Percentiles rank a stretch among this genome's conserved stretches.
phyloP scores from a whole-genome alignment of 768 basidiomycete genomes.

The Suillus tomentosus region DNA sequence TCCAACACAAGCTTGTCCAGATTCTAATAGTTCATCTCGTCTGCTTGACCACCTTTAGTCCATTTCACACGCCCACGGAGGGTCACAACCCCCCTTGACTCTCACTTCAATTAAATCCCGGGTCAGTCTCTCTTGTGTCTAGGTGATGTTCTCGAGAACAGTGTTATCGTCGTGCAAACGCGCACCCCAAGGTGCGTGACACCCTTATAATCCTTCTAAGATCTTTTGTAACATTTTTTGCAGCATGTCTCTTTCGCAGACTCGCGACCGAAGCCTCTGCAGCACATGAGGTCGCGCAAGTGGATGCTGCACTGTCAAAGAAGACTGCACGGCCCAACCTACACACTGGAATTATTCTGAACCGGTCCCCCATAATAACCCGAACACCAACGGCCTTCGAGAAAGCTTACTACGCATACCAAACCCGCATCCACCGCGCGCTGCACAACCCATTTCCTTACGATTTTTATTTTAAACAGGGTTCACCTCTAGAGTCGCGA shows the following conservation, averaged over 20 bases:
- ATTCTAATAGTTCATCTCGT: not conserved
- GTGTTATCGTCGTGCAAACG: conserved; percentile 34
- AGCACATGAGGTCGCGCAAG: not conserved
- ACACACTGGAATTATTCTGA: conserved; percentile 69
- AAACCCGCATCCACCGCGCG: conserved; percentile 79
- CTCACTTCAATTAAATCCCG: conserved; percentile 4
- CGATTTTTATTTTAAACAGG: conserved; percentile 93
- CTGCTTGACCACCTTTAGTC: conserved; percentile 2
- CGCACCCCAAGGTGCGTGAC: conserved; percentile 29
- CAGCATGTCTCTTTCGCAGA: conserved; percentile 34
- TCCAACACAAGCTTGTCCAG: not conserved
- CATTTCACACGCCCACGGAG: conserved; percentile 7
- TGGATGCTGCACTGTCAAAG: conserved; percentile 30
- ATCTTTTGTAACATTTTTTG: not conserved
- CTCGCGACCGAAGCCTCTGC: conserved; percentile 45
- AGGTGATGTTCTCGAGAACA: conserved; percentile 37
- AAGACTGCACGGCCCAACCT: conserved; percentile 39
- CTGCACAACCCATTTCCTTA: conserved; percentile 86
- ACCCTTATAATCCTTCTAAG: no score
- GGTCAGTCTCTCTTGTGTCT: conserved; percentile 3
- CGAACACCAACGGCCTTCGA: conserved; percentile 75
- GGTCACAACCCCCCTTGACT: conserved; percentile 10
- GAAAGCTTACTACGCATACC: conserved; percentile 80
- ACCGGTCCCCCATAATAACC: conserved; percentile 76
- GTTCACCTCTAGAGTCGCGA: conserved; percentile 79